Conservation (phyloP, 331 rosid species). For the Malus hybrid region DNA sequence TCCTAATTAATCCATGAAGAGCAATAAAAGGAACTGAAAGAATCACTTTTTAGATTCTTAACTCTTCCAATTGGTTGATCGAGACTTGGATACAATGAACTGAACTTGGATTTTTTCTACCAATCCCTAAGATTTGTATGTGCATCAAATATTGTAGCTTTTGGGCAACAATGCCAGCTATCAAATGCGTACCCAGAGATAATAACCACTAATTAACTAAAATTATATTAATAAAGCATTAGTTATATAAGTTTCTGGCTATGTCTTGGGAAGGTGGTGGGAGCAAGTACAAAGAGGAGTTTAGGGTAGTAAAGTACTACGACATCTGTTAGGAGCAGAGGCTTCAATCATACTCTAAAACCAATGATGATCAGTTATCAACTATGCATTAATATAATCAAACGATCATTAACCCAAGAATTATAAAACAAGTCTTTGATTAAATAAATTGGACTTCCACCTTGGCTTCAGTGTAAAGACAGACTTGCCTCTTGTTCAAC, state of each 20-base stretch:
- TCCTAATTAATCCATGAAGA: not conserved
- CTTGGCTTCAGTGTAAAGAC: slow-evolving; percentile 49
- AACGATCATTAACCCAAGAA: not conserved
- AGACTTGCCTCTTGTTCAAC: slow-evolving; percentile 46
- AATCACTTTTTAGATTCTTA: not conserved
- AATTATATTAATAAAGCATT: not conserved
- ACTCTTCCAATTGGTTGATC: not conserved
- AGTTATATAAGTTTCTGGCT: not conserved
- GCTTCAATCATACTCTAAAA: slow-evolving; percentile 12
- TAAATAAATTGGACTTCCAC: slow-evolving; percentile 25
- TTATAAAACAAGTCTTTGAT: not conserved
- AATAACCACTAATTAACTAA: slow-evolving; percentile 6
- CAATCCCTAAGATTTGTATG: slow-evolving; percentile 2
- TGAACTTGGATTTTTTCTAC: not conserved
- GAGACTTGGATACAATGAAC: not conserved
- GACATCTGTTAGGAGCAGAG: not conserved
- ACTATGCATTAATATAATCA: not conserved
- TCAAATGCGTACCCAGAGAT: slow-evolving; percentile 23
- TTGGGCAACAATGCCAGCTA: slow-evolving; percentile 19
- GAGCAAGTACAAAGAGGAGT: slow-evolving; percentile 3
- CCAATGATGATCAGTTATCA: slow-evolving; percentile 3
- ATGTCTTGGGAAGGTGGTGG: not conserved
- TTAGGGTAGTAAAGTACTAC: not conserved
- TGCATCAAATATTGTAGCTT: not conserved
- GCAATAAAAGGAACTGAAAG: not conserved